Evolutionary conservation across 2,329 filamentous ascomycete genomes (phyloP).

Genomic region (Talaromyces sp.): DNA sequence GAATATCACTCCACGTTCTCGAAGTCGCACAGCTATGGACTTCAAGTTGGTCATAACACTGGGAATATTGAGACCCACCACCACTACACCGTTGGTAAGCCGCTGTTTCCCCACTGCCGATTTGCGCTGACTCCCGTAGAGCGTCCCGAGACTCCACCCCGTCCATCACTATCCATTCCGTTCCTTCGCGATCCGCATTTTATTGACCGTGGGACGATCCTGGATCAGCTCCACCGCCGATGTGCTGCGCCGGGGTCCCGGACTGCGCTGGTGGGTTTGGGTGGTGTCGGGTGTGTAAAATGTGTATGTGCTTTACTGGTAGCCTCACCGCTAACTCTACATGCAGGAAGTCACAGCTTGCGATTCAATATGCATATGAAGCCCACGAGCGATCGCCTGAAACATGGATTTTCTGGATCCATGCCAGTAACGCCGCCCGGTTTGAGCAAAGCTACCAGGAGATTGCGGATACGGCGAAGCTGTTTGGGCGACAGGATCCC

Average conservation of each 20-base stretch:
- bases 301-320: not conserved
- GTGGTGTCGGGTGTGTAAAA: slow-evolving; percentile 26
- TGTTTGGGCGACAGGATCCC: slow-evolving; percentile 30
- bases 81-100: no score
- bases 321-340: not conserved
- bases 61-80: no score
- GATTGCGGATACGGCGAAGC: slow-evolving; percentile 31
- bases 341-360: slow-evolving; percentile 35
- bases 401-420: slow-evolving; percentile 31
- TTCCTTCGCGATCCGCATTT: not conserved
- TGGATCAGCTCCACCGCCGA: slow-evolving; percentile 19
- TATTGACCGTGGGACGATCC: slow-evolving; percentile 10
- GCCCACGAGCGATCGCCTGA: slow-evolving; percentile 23
- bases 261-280: slow-evolving; percentile 31
- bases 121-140: not conserved
- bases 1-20: no score
- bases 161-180: not conserved
- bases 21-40: no score
- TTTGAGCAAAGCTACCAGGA: slow-evolving; percentile 36
- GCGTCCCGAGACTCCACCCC: not conserved
- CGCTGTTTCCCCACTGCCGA: no score
- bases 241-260: slow-evolving; percentile 21
- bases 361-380: slow-evolving; percentile 38
- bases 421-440: slow-evolving; percentile 15
- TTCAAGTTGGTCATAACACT: no score